A percentile compares a stretch with the other conserved stretches of the same genome.
These are phyloP conservation scores for Epithemia pelagica DNA, from an alignment of 108 stramenopile species.

Conservation along the genomic window DNA sequence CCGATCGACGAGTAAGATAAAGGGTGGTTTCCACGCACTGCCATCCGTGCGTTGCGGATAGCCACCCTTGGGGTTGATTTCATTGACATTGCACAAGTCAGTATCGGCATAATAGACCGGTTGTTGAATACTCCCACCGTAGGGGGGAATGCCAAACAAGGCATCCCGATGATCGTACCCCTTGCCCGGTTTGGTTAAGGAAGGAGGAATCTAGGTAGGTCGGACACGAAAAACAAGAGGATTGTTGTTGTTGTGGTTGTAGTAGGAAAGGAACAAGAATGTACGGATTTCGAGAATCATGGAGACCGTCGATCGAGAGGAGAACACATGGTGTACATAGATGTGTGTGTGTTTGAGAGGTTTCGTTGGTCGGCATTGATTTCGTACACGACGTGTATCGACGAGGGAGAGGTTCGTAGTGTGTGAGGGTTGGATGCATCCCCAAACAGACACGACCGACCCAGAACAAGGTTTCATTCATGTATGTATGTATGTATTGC, in stretches of 20 bases:
- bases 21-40: slow-evolving; percentile 65
- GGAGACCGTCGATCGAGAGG: too few species aligned
- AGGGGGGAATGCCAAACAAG: slow-evolving; percentile 90
- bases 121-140: slow-evolving; percentile 83
- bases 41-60: slow-evolving; percentile 53
- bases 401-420: too few species aligned
- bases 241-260: neutral
- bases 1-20: slow-evolving; percentile 88
- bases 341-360: too few species aligned
- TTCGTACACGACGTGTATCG: too few species aligned
- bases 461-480: too few species aligned
- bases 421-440: too few species aligned
- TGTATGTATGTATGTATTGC: too few species aligned
- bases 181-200: slow-evolving; percentile 38
- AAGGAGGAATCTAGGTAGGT: slow-evolving; percentile 56
- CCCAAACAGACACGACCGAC: too few species aligned
- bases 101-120: slow-evolving; percentile 69
- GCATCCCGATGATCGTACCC: slow-evolving; percentile 92
- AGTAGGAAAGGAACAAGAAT: neutral
- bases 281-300: too few species aligned
- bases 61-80: slow-evolving; percentile 44
- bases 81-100: slow-evolving; percentile 59
- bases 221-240: slow-evolving; percentile 1
- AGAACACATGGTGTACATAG: too few species aligned
- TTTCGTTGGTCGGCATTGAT: too few species aligned